Evolutionary conservation across 495 filamentous ascomycete genomes (phyloP), one percentile per base, ranked within the genome.

Genomic region (Aspergillus mulundensis): DNA sequence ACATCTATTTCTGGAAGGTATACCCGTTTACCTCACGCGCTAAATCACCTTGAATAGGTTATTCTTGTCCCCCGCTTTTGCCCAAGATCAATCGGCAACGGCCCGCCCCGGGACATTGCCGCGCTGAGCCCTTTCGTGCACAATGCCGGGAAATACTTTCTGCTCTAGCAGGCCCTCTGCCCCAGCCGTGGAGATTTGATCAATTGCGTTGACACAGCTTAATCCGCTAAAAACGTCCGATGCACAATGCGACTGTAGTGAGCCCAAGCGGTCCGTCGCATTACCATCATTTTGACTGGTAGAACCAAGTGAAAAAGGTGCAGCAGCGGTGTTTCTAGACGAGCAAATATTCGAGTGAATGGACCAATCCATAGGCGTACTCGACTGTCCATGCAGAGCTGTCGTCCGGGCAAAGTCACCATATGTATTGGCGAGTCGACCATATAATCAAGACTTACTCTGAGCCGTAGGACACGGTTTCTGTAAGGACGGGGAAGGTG

Each of bases 61-160:
- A 7, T 32, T 10, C 36, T 21, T 47, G 5, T 36, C 38, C 50
- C 16, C 38, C 10, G n/a, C n/a, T 44, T 36, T 46, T 49, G 42
- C 45, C 50, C 41, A n/a, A n/a, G n/a, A n/a, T n/a, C n/a, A n/a
- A n/a, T n/a, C n/a, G 16, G 56, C 25, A 16, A 47, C 24, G 14
- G 34, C 14, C 10, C 50, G 61, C 51, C 49, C 39, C 12, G 59
- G 63, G 36, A 69, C 51, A 66, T 79, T 87, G 43, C 73, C 70
- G 47, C 73, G 72, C 47, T 80, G 72, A 36, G 77, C 77, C 51
- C 76, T 77, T 49, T 84, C 78, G 62, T 85, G 81, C 20, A 90
- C 78, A 46, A 89, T 77, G 3, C 87, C 87, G 0, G 88, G 88
- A 66, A 89, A 88, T 41, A 89, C 87, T 57, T 81, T 79, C 34